phyloP scores from a whole-genome alignment of 2,329 filamentous ascomycete species.

The Talaromyces sp. region DNA sequence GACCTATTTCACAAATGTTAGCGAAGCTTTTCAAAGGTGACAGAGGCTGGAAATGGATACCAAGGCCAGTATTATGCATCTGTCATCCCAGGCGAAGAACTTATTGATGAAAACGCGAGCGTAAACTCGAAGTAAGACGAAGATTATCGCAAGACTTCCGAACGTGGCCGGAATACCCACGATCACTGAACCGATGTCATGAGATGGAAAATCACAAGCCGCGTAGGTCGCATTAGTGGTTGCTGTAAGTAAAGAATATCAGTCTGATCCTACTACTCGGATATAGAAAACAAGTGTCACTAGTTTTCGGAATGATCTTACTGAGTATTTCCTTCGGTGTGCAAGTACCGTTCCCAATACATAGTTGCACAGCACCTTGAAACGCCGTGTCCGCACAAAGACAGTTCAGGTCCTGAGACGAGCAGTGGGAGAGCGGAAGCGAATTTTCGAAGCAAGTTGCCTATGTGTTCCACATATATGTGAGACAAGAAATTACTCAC shows the following conservation, averaged over 20 bases:
- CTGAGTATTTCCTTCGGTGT: conserved; percentile 17
- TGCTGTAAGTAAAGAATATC: conserved; percentile 2
- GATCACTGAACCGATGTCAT: conserved; percentile 13
- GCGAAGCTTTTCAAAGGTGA: background rate
- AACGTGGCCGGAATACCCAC: conserved; percentile 16
- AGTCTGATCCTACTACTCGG: background rate
- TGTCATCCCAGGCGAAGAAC: conserved; percentile 19
- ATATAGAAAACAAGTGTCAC: background rate
- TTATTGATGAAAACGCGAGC: conserved; percentile 16
- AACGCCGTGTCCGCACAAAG: conserved; percentile 13
- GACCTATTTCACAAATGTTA: background rate
- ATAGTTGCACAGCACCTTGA: conserved; percentile 14
- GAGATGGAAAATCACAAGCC: conserved; percentile 13
- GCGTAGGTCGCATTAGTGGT: conserved; percentile 17
- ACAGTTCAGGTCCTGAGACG: conserved; percentile 10
- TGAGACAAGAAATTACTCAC: background rate
- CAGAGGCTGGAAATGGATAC: background rate
- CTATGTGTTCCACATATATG: background rate
- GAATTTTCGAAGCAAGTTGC: conserved; percentile 16
- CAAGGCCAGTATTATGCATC: conserved; percentile 14
- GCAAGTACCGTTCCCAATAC: conserved; percentile 13
- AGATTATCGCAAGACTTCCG: conserved; percentile 16
- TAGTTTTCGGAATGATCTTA: background rate
- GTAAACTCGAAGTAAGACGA: conserved; percentile 14
- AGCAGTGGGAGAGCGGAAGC: conserved; percentile 11